Base-by-base conservation (phyloP, 345 rosid genomes). In the Cardamine chenopodiifolia region DNA sequence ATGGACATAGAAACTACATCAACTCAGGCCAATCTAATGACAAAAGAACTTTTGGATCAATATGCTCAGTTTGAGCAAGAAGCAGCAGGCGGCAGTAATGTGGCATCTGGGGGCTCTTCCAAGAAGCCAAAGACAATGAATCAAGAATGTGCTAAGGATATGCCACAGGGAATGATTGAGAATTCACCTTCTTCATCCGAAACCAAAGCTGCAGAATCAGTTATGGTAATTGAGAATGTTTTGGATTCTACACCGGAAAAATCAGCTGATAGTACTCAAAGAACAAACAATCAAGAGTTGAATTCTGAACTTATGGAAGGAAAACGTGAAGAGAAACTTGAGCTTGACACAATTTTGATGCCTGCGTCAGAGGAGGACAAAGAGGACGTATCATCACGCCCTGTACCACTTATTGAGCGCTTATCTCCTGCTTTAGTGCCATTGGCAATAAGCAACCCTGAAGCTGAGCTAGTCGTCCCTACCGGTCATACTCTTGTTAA, bases 101-200 rank as follows among this genome's bases (percentile, higher is more conserved):
- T 57, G 56, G 50, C 18, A 23, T 7, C 34, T 34, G 7, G 42
- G 17, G 37, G 60, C n/a, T 57, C 66, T 37, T 35, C 58, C 28
- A 74, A 66, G 72, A 74, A 64, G 48, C 3, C 48, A 45, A 65
- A 64, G 58, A 7, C 4, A 31, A 15, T 32, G 42, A 56, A 47
- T 18, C 40, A 66, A 34, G 59, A 34, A 34, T 23, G 58, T 42
- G 0, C 20, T 17, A 22, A 14, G 25, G 50, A 68, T 3, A 68
- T 1, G 35, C 62, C 22, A 53, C 50, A 53, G 18, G 62, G 25
- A n/a, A 34, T 53, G 54, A 31, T 20, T 44, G 77, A 73, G 62
- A 31, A 6, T 28, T 42, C 71, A 7, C 45, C 49, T 15, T 45
- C 58, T 57, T 56, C 13, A 47, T 56, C 52, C 1, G 4, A 34